Base-by-base conservation (phyloP, 805 yeast species). In the Yamadazyma endophytica region DNA sequence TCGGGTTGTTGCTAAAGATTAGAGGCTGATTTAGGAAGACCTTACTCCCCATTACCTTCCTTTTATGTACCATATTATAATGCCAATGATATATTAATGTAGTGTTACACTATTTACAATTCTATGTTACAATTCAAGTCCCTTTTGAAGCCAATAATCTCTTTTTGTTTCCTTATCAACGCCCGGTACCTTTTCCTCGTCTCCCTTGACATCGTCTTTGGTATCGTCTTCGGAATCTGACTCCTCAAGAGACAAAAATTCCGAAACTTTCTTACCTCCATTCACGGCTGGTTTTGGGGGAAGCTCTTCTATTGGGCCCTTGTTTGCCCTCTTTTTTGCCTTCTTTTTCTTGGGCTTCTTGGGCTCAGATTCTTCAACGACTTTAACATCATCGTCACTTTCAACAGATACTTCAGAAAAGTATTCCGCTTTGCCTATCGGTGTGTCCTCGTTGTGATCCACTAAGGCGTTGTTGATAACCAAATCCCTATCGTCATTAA, bases 401-500 rank as follows among this genome's bases (percentile, higher is more conserved):
- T 60, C 68, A 9, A 47, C 63, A 1, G 68, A 57, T 53, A 67
- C 56, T 29, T 64, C 75, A 1, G 74, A 62, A 34, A 54, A 64
- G 36, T 62, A 68, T 31, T 61, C 17, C 13, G 25, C 25, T 23
- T 24, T n/a, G 27, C 13, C 18, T 24, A 13, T 15, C 13, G n/a
- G 13, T 20, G 9, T 14, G 9, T 30, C 31, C 3, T 28, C 39
- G 18, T 49, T 50, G 14, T 60, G 63, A 20, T 46, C 43, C 6
- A 64, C 54, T 35, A 48, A 55, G 2, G 90, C 89, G 36, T 75
- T 73, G 52, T 83, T 83, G 4, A 61, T 52, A 3, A 82, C 84
- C 37, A 71, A 57, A 24, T 58, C 61, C 54, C 94, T 69, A 36
- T 83, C 90, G 56, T 84, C 92, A 30, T 73, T 76, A 51, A 84